phyloP scores from a whole-genome alignment of 495 filamentous ascomycete species.

The Aspergillus carlsbadensis region DNA sequence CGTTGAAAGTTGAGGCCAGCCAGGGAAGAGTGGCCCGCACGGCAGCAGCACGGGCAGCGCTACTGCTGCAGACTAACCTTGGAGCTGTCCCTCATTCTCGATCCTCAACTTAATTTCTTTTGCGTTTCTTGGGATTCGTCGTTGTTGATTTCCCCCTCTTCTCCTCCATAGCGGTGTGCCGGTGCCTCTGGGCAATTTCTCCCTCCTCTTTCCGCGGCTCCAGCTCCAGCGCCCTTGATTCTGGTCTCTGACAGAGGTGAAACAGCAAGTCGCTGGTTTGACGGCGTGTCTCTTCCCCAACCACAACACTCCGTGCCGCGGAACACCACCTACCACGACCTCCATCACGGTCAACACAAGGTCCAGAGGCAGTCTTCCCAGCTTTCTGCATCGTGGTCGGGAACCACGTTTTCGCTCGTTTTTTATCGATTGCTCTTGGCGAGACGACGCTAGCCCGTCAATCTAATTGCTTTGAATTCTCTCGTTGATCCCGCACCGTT shows the following conservation, averaged over 20 bases:
- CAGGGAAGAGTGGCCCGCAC: background rate
- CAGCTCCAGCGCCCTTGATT: background rate
- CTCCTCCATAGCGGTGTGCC: background rate
- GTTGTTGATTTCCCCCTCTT: background rate
- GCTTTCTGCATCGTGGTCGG: background rate
- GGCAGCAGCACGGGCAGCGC: background rate
- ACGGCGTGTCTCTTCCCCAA: conserved; percentile 1
- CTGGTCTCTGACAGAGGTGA: background rate
- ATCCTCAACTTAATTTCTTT: conserved; percentile 5
- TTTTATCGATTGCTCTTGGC: background rate
- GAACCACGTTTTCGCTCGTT: conserved; percentile 13
- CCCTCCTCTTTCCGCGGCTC: background rate
- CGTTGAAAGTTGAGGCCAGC: background rate
- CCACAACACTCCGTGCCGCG: background rate
- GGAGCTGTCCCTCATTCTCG: background rate
- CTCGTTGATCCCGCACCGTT: conserved; percentile 9
- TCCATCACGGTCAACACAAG: background rate
- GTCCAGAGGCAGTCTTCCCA: background rate
- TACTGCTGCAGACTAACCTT: too few relatives aligned
- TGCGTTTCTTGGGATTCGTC: conserved; percentile 7
- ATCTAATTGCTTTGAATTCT: background rate
- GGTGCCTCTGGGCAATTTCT: background rate
- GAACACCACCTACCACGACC: background rate
- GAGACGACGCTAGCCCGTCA: background rate
- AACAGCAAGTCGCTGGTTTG: background rate